Percentiles rank a stretch among this genome's conserved stretches.
Evolutionary conservation across 2,329 filamentous ascomycete species (phyloP).

Genomic region (Pseudocercospora musae): DNA sequence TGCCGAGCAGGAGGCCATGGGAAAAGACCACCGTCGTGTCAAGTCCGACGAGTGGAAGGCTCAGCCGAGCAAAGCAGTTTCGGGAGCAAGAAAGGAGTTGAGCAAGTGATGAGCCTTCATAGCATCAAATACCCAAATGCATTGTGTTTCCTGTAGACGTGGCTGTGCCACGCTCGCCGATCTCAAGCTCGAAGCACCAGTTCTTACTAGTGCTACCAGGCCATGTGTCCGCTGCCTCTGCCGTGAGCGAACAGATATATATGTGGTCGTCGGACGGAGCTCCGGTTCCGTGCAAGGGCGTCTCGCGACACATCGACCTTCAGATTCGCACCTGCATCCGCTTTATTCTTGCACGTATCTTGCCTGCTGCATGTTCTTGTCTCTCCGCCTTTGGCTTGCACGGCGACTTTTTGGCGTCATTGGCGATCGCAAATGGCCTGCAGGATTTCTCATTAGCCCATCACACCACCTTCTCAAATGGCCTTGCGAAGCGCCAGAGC

Average conservation of each 20-base stretch:
- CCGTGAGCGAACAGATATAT: too few relatives aligned
- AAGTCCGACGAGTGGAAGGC: slow-evolving; percentile 44
- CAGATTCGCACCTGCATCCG: background rate
- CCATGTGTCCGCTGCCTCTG: too few relatives aligned
- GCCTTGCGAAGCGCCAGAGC: slow-evolving; percentile 2
- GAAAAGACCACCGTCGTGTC: slow-evolving; percentile 29
- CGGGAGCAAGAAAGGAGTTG: slow-evolving; percentile 32
- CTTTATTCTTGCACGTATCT: background rate
- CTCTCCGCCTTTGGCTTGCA: background rate
- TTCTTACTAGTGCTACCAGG: too few relatives aligned
- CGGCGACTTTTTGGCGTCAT: too few relatives aligned
- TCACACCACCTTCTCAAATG: slow-evolving; percentile 11
- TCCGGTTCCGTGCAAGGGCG: too few relatives aligned
- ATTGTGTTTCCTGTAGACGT: background rate
- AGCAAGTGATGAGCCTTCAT: slow-evolving; percentile 12
- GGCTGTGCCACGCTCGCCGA: background rate
- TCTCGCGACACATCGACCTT: too few relatives aligned
- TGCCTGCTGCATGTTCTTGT: background rate
- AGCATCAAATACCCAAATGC: background rate
- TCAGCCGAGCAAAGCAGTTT: slow-evolving; percentile 43
- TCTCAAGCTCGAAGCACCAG: background rate
- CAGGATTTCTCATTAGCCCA: slow-evolving; percentile 3
- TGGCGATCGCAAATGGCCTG: background rate
- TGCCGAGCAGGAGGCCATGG: slow-evolving; percentile 39
- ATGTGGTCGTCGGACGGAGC: too few relatives aligned